A percentile compares a stretch with the other conserved stretches of the same genome.
Evolutionary conservation across 176 grass and related monocot species (phyloP).

Genomic region (Musa itinerans): DNA sequence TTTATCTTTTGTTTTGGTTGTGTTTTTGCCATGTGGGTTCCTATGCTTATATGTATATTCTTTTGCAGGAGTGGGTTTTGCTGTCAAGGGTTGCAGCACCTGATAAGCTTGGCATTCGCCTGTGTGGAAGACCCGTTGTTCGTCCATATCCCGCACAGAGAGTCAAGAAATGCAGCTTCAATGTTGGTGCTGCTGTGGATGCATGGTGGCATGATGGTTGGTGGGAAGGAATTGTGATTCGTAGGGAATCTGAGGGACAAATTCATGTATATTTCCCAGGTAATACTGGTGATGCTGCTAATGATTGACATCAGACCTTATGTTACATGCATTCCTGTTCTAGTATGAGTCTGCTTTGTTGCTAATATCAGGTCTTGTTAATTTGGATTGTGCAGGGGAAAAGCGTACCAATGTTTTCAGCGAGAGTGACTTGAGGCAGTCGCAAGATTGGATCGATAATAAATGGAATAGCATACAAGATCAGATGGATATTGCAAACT

Average conservation of each 20-base stretch:
- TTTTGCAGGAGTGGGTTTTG: constrained; percentile 70
- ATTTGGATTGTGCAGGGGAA: constrained; percentile 48
- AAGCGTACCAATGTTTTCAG: constrained; percentile 39
- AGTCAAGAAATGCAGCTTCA: constrained; percentile 19
- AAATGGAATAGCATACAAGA: constrained; percentile 54
- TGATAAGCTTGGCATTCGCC: constrained; percentile 48
- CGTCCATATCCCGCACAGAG: constrained; percentile 33
- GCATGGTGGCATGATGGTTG: constrained; percentile 81
- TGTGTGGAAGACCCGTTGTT: constrained; percentile 46
- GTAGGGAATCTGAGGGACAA: constrained; percentile 20
- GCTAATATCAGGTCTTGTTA: neutral
- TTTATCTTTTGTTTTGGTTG: constrained; percentile 1
- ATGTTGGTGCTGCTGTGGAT: constrained; percentile 62
- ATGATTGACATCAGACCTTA: neutral
- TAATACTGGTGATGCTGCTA: constrained; percentile 16
- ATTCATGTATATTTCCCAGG: constrained; percentile 88
- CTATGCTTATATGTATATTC: constrained; percentile 9
- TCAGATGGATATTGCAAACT: constrained; percentile 37
- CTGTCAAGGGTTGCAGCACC: constrained; percentile 42
- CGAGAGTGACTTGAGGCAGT: constrained; percentile 44
- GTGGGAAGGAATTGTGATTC: constrained; percentile 88
- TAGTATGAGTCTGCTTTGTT: neutral
- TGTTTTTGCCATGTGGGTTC: neutral
- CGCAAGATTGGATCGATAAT: constrained; percentile 60
- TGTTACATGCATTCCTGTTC: neutral